These are phyloP conservation scores for Chamaecyparis obtusa DNA, from an alignment of 75 land plant genomes.

Conservation along the genomic window DNA sequence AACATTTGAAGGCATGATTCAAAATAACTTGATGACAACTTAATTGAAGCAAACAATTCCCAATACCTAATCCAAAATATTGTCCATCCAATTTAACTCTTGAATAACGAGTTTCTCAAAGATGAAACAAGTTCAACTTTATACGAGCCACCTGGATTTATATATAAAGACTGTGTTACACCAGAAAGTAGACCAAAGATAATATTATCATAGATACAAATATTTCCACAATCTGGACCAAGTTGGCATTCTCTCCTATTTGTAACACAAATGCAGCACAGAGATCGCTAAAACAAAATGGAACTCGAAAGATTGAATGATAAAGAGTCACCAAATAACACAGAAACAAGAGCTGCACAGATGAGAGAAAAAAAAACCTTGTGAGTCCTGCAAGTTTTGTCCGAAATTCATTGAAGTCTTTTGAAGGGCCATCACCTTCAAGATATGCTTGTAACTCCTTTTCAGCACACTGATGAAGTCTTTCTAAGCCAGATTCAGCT, in stretches of 20 bases:
- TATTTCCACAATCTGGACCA: not conserved
- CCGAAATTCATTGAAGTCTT: constrained; percentile 32
- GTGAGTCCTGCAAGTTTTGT: constrained; percentile 36
- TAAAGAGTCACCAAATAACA: not conserved
- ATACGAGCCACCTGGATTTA: not conserved
- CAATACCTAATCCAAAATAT: not conserved
- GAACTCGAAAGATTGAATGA: not conserved
- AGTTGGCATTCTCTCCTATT: not conserved
- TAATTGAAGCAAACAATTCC: not conserved
- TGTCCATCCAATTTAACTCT: not conserved
- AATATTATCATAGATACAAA: not conserved
- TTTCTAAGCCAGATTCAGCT: constrained; percentile 39
- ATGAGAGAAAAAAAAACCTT: constrained; percentile 5
- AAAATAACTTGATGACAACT: not conserved
- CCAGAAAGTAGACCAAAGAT: not conserved
- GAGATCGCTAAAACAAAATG: not conserved
- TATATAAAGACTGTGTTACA: not conserved
- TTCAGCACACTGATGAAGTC: constrained; percentile 48
- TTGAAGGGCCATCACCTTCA: constrained; percentile 5
- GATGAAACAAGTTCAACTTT: not conserved
- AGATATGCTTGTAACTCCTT: constrained; percentile 31
- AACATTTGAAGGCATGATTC: not conserved
- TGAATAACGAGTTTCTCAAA: not conserved
- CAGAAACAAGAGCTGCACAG: not conserved
- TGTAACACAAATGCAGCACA: not conserved